A percentile compares a stretch with the other conserved stretches of the same genome.
These are phyloP conservation scores for Populus hybrid DNA, from an alignment of 441 rosid species.

Conservation along the genomic window DNA sequence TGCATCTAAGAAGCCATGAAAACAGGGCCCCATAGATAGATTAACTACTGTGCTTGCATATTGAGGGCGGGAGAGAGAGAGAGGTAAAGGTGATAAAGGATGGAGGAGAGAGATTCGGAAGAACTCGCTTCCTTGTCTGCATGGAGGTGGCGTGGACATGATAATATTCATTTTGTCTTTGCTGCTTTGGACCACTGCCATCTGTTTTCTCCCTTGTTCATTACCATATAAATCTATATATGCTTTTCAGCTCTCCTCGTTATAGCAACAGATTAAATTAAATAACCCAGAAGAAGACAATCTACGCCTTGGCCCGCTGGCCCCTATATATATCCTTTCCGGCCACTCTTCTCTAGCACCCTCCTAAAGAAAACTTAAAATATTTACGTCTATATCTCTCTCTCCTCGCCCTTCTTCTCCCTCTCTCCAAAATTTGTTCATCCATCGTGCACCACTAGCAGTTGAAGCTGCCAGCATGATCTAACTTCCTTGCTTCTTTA, in stretches of 20 bases:
- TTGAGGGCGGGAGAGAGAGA: neutral
- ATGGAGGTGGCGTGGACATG: slow-evolving; percentile 38
- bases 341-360: too few species aligned
- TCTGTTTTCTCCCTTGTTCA: slow-evolving; percentile 11
- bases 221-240: neutral
- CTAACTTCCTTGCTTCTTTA: slow-evolving; percentile 33
- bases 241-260: neutral
- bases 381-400: neutral
- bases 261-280: neutral
- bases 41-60: neutral
- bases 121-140: slow-evolving; percentile 33
- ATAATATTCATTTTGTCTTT: slow-evolving; percentile 47
- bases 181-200: slow-evolving; percentile 40
- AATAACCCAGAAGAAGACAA: neutral
- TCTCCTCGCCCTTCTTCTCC: neutral
- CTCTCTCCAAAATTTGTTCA: neutral
- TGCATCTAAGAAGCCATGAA: neutral
- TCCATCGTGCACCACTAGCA: slow-evolving; percentile 58
- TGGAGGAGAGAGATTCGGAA: neutral
- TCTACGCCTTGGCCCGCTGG: neutral
- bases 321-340: neutral
- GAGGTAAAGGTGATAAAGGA: slow-evolving; percentile 3
- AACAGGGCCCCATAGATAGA: slow-evolving; percentile 8
- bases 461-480: slow-evolving; percentile 99
- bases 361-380: neutral